These are phyloP conservation scores for Crucibulum parvulum DNA, from an alignment of 1,284 basidiomycete genomes.

Conservation along the genomic window DNA sequence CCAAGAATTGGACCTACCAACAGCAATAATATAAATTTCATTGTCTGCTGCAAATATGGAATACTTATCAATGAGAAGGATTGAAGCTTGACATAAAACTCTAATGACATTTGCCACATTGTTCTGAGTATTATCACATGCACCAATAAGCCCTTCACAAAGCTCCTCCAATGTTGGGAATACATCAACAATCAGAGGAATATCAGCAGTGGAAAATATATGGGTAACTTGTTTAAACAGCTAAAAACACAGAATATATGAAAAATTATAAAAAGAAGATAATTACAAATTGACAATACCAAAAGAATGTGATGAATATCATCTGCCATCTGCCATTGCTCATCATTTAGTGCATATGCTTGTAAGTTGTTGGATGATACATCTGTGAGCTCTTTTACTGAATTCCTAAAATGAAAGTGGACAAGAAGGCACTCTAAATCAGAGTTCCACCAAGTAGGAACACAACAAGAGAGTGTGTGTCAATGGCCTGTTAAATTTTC, in stretches of 20 bases:
- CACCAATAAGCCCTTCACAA: slow-evolving; percentile 1
- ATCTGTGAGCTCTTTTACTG: not conserved
- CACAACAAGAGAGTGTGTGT: not conserved
- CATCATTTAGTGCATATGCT: not conserved
- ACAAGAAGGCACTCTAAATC: not conserved
- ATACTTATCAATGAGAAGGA: slow-evolving; percentile 16
- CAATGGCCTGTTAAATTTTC: slow-evolving; percentile 2
- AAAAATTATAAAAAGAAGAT: not conserved
- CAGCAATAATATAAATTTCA: slow-evolving; percentile 14
- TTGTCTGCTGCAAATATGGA: slow-evolving; percentile 6
- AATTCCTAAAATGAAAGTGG: not conserved
- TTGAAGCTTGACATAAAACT: slow-evolving; percentile 9
- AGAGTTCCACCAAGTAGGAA: not conserved
- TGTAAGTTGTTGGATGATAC: not conserved
- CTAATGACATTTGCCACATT: slow-evolving; percentile 8
- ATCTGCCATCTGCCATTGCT: not conserved
- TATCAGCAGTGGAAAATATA: slow-evolving; percentile 3
- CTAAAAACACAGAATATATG: not conserved
- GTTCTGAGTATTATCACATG: slow-evolving; percentile 5
- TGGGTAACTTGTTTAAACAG: slow-evolving; percentile 3
- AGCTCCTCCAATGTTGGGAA: slow-evolving; percentile 19
- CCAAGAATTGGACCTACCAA: slow-evolving; percentile 8
- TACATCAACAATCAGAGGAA: slow-evolving; percentile 10
- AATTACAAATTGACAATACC: not conserved
- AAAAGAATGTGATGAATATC: not conserved